These are phyloP conservation scores for Lipomyces orientalis DNA, from an alignment of 805 yeast genomes.

Conservation along the genomic window DNA sequence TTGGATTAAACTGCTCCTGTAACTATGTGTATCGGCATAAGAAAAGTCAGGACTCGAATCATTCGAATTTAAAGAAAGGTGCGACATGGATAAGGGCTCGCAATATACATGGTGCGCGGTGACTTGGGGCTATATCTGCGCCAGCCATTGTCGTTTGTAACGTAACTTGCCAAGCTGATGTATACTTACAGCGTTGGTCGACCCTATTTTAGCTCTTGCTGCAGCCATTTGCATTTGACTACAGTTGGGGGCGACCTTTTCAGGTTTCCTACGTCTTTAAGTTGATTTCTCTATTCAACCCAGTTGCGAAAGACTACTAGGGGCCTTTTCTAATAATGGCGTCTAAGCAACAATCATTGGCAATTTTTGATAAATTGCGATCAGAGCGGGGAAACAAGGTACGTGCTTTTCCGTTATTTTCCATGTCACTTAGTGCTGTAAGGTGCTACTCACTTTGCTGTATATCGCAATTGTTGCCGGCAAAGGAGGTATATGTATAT, in stretches of 20 bases:
- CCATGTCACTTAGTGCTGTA: not conserved
- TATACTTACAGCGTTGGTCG: not conserved
- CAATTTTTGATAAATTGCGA: conserved; percentile 63
- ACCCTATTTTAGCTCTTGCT: not conserved
- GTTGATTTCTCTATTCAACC: not conserved
- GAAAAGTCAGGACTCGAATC: not conserved
- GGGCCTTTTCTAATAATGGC: conserved; percentile 50
- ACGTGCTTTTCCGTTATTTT: not conserved
- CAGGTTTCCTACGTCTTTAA: not conserved
- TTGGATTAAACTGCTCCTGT: too few species aligned
- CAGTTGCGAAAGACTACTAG: not conserved
- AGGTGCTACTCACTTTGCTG: not conserved
- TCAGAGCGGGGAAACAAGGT: conserved; percentile 72
- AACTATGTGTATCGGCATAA: not conserved
- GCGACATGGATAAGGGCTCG: not conserved
- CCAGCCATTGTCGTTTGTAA: not conserved
- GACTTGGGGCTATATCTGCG: not conserved
- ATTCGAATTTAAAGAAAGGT: too few species aligned
- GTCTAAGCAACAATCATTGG: conserved; percentile 64
- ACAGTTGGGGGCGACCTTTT: not conserved
- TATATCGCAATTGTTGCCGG: not conserved
- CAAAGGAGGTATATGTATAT: not conserved
- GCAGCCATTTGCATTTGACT: not conserved
- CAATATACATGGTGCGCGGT: not conserved
- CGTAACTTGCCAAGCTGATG: not conserved